Evolutionary conservation across 768 basidiomycete genomes (phyloP).

Genomic region (Pleurotus ostreatus): DNA sequence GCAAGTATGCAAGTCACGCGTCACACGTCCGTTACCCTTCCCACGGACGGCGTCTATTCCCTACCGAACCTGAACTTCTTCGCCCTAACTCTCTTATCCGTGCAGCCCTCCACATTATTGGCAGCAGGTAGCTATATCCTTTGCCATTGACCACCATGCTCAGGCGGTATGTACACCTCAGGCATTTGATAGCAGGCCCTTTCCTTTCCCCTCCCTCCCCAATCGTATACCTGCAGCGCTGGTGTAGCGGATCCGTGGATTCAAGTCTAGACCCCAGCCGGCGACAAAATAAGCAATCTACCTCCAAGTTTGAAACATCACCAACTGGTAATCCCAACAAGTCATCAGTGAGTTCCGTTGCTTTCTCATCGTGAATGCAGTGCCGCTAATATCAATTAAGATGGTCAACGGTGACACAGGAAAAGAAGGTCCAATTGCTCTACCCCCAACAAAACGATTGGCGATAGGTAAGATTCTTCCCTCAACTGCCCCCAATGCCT

Average conservation of each 20-base stretch:
- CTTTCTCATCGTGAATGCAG: not conserved
- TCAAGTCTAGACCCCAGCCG: not conserved
- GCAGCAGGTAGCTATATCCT: not conserved
- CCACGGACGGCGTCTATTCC: too few species aligned
- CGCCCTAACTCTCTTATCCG: too few species aligned
- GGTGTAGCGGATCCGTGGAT: not conserved
- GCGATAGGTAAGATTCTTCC: conserved; percentile 10
- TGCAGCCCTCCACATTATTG: not conserved
- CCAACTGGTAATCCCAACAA: not conserved
- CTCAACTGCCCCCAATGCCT: not conserved
- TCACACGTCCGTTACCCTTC: too few species aligned
- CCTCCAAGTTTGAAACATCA: not conserved
- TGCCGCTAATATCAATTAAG: not conserved
- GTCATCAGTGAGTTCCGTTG: not conserved
- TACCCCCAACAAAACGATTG: conserved; percentile 14
- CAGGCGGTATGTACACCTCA: conserved; percentile 6
- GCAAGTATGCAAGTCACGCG: too few species aligned
- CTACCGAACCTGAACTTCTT: too few species aligned
- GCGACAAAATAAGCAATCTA: not conserved
- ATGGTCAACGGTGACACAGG: not conserved
- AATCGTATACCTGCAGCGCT: conserved; percentile 4
- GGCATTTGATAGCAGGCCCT: not conserved
- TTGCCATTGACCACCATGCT: conserved; percentile 1
- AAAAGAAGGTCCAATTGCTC: not conserved
- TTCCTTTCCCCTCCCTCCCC: not conserved